Percentiles rank a stretch among this genome's conserved stretches.
Evolutionary conservation across 1,284 basidiomycete species (phyloP).

Genomic region (Ustilago loliicola): DNA sequence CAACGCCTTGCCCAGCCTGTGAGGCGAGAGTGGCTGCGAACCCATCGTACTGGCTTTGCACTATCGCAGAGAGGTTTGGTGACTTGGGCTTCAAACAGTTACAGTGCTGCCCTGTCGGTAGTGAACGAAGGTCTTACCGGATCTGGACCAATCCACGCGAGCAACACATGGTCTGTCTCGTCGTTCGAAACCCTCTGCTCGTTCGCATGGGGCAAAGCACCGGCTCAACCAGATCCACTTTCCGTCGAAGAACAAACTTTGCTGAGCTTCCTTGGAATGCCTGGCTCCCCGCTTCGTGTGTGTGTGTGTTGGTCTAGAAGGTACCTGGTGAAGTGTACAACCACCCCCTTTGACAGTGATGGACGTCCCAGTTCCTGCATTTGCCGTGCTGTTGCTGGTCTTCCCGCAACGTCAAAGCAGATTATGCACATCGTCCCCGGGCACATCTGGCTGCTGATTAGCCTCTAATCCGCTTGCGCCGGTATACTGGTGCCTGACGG

Average conservation of each 20-base stretch:
- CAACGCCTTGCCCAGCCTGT: not conserved
- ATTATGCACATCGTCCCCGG: not conserved
- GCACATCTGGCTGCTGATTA: not conserved
- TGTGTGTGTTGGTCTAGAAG: conserved; percentile 5
- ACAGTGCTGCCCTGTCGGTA: conserved; percentile 1
- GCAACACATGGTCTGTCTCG: conserved; percentile 18
- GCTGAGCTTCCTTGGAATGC: not conserved
- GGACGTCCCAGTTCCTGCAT: not conserved
- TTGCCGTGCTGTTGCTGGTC: not conserved
- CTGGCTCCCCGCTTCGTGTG: not conserved
- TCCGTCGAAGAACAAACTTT: not conserved
- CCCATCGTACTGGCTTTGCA: not conserved
- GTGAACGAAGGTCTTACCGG: conserved; percentile 17
- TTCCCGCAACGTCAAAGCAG: too few species aligned
- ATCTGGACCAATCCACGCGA: conserved; percentile 11
- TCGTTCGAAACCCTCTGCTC: not conserved
- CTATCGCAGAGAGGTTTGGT: not conserved
- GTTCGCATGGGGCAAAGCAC: not conserved
- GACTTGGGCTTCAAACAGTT: too few species aligned
- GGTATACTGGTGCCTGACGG: not conserved
- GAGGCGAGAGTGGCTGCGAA: not conserved
- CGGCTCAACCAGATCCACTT: conserved; percentile 9
- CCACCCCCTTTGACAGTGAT: not conserved
- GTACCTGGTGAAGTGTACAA: not conserved
- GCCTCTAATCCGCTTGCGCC: conserved; percentile 8